Evolutionary conservation across 805 yeast species (phyloP), one percentile per base, ranked within the genome.

Genomic region (Zygosaccharomyces lentus): DNA sequence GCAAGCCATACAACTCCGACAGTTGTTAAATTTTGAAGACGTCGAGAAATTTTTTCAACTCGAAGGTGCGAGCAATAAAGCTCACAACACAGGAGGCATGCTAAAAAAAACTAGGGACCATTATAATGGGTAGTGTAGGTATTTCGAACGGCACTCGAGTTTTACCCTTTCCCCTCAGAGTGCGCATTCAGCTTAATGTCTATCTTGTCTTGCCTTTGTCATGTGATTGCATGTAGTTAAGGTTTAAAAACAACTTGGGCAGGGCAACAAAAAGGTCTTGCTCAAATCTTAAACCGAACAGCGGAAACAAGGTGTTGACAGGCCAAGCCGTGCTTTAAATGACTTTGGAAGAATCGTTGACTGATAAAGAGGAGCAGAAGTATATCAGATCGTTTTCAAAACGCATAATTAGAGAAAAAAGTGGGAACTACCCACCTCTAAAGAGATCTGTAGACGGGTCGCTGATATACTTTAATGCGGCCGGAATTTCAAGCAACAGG

Each of bases 401-500:
- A 37, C 61, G 60, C 16, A 52, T 64, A 5, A 51, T 65, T 6
- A 58, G 55, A 46, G 62, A 63, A 24, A 56, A 59, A 43, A 60
- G 65, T 37, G 69, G 69, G 1, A 66, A 66, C 45, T 64, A 55
- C 45, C 62, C 62, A n/a, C 49, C 53, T 2, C 43, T 61, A 36
- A 64, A 62, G 42, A 54, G 59, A 37, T 55, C 66, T 8, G 16
- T 41, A 9, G 62, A 64, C 46, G 64, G 67, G 2, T 37, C 41
- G 2, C 6, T 41, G 5, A 48, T 62, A 7, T 66, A 53, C 37
- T 60, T 59, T 2, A 53, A 57, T 6, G 51, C 61, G 1, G 50
- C 58, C 2, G 71, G 72, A 4, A 66, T 69, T 15, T 59, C 67
- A 1, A 66, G 78, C 0, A 81, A 81, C 54, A 66, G 85, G 44